Evolutionary conservation across 2,329 filamentous ascomycete species (phyloP).

Genomic region (Clonostachys chloroleuca): DNA sequence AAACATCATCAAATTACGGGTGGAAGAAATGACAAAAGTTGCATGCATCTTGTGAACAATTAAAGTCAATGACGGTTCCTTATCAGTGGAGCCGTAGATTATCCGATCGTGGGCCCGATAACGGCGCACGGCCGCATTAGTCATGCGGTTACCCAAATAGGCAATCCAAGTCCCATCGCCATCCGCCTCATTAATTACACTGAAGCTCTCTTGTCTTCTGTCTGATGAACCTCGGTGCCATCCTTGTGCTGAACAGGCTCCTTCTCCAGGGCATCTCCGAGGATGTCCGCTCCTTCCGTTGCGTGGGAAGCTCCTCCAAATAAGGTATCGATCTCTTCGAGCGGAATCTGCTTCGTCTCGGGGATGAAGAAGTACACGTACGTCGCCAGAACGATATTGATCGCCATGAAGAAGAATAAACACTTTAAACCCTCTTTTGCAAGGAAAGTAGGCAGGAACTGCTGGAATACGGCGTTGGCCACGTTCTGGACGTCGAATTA

Average conservation of each 20-base stretch:
- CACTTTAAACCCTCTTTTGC: constrained; percentile 44
- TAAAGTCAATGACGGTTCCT: too few species aligned
- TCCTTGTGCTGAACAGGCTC: not conserved
- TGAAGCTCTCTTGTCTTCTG: too few species aligned
- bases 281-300: constrained; percentile 2
- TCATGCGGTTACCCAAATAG: too few species aligned
- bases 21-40: too few species aligned
- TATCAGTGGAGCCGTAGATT: too few species aligned
- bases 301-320: constrained; percentile 34
- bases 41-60: too few species aligned
- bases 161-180: too few species aligned
- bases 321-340: constrained; percentile 60
- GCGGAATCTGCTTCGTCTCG: constrained; percentile 48
- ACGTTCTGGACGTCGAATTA: constrained; percentile 22
- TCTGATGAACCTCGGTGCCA: not conserved
- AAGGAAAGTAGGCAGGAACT: constrained; percentile 67
- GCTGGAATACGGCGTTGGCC: constrained; percentile 63
- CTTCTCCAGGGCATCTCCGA: not conserved
- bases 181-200: too few species aligned
- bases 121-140: too few species aligned
- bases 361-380: constrained; percentile 47
- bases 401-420: constrained; percentile 22
- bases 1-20: too few species aligned
- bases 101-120: too few species aligned
- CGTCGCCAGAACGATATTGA: constrained; percentile 37